phyloP scores from a whole-genome alignment of 1,284 basidiomycete species.

The Cystobasidium sp. region DNA sequence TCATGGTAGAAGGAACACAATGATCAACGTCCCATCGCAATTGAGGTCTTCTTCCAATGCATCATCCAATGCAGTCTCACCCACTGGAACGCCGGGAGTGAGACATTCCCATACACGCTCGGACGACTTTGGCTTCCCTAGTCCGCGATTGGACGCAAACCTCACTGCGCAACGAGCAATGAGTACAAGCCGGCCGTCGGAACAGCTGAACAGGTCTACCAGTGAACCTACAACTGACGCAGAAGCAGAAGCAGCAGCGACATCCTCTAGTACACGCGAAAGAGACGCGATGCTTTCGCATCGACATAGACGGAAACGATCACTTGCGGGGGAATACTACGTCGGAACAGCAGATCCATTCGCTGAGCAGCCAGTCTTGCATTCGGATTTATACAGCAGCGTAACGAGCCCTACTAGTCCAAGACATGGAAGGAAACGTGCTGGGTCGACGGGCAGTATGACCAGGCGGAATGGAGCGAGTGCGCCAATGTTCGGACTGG shows the following conservation, averaged over 20 bases:
- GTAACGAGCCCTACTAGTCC: conserved; percentile 24
- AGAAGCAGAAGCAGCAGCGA: conserved; percentile 18
- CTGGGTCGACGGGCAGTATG: not conserved
- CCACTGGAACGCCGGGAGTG: not conserved
- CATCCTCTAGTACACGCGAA: conserved; percentile 21
- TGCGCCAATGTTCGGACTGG: not conserved
- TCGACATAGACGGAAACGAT: conserved; percentile 35
- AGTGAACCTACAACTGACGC: conserved; percentile 25
- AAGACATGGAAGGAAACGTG: conserved; percentile 8
- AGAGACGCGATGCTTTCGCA: conserved; percentile 26
- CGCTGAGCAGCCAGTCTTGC: conserved; percentile 27
- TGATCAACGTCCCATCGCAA: not conserved
- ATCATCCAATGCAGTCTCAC: conserved; percentile 1
- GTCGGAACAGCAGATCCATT: conserved; percentile 39
- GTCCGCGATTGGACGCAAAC: not conserved
- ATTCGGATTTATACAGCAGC: not conserved
- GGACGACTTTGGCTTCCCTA: conserved; percentile 25
- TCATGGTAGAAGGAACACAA: conserved; percentile 34
- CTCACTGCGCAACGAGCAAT: not conserved
- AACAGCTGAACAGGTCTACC: conserved; percentile 11
- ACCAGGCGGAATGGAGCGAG: not conserved
- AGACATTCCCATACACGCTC: conserved; percentile 39
- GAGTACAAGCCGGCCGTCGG: conserved; percentile 13
- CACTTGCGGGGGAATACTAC: conserved; percentile 37
- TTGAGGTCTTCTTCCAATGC: not conserved